Base-by-base conservation (phyloP, 768 basidiomycete species). In the Termitomyces eurrhizus region DNA sequence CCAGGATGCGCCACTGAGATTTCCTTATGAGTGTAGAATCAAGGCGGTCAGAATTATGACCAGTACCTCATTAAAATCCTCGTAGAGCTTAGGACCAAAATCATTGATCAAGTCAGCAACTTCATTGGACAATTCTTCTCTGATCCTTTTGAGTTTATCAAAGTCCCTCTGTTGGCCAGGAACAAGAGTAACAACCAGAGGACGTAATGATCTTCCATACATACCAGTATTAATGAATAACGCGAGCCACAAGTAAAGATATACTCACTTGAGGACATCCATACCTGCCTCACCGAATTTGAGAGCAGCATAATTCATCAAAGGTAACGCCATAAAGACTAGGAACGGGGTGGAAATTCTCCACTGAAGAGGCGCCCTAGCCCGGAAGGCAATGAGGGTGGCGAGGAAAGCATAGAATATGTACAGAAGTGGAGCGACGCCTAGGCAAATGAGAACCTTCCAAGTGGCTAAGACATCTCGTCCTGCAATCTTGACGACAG, bases 211-310 rank as follows among this genome's bases (percentile, higher is more conserved):
- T 72, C 94, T 97, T 54, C 59, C 41, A 61, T 57, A 12, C 2
- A 21, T n/a, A 39, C 9, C 61, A 62, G 52, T 29, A 21, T 62
- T 59, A 56, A 54, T 53, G 35, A 51, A 36, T 16, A 39, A 33
- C 33, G 54, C 21, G 52, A 48, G 54, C 55, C 11, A 21, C n/a
- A 62, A 41, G 29, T 11, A 26, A 12, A 37, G 44, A 18, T 37
- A 7, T 44, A 75, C 90, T 65, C 67, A 95, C 95, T 98, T 98
- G 57, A 95, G 80, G 32, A 98, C 94, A 68, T 98, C 96, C 86
- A 97, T 89, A 26, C 95, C 96, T 37, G 95, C 96, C 72, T 98
- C 96, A 46, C 96, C 96, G 68, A 98, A 98, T 73, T 97, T 96
- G 56, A 98, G 82, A 7, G 96, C 93, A 6, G 93, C 92, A 68